Evolutionary conservation across 1,139 yeast species (phyloP).

Genomic region (Taphrina communis): DNA sequence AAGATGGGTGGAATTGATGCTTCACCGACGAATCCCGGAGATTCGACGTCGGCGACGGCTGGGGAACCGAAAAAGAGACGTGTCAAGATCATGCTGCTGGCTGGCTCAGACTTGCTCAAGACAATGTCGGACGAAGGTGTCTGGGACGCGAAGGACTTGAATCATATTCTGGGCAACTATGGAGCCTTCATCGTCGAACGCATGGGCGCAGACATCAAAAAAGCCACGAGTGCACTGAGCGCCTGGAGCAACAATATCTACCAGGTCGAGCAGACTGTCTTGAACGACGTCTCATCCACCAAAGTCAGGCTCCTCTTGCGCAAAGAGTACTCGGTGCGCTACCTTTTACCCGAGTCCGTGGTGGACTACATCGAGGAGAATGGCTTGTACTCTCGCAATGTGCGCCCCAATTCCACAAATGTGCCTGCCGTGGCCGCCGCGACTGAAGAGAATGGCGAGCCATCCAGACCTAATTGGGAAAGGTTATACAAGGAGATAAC

Average conservation of each 20-base stretch:
- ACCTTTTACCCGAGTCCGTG: constrained; percentile 89
- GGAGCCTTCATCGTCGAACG: constrained; percentile 97
- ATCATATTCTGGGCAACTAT: constrained; percentile 91
- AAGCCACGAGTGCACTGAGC: constrained; percentile 46
- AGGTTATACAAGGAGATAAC: constrained; percentile 32
- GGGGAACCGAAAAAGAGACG: constrained; percentile 21
- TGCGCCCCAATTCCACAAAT: constrained; percentile 4
- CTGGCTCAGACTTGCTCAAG: constrained; percentile 97
- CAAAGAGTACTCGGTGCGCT: constrained; percentile 96
- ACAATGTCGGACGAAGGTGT: constrained; percentile 99
- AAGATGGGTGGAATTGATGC: constrained; percentile 85
- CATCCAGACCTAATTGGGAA: constrained; percentile 38
- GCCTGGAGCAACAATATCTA: constrained; percentile 66
- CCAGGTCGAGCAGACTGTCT: constrained; percentile 92
- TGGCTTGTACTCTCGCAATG: constrained; percentile 61
- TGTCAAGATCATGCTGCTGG: constrained; percentile 91
- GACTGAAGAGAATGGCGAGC: constrained; percentile 9
- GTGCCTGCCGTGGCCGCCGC: neutral
- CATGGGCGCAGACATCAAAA: constrained; percentile 85
- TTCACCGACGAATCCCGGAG: constrained; percentile 54
- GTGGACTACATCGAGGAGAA: constrained; percentile 94
- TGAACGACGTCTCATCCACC: constrained; percentile 94
- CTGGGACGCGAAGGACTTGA: constrained; percentile 93
- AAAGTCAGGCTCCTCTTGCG: constrained; percentile 89
- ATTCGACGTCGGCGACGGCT: neutral